Percentiles rank a stretch among this genome's conserved stretches.
Conservation (phyloP, 352 stramenopile species). For the Pythium apleroticum region DNA sequence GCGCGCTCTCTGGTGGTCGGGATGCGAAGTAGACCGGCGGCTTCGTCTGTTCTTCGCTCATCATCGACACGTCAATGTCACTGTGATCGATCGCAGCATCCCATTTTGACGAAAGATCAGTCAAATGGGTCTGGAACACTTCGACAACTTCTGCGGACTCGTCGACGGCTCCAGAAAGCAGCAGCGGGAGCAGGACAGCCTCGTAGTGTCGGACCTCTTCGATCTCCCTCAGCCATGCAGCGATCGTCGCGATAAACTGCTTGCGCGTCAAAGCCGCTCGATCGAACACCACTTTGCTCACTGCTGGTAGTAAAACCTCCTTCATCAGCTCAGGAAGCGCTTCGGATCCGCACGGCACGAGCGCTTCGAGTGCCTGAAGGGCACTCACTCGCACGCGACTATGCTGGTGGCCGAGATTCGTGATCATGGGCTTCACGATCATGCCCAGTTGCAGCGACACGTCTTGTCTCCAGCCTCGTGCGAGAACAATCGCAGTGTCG, state of each 20-base stretch:
- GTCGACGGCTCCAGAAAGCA: constrained; percentile 66
- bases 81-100: constrained; percentile 28
- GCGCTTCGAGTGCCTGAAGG: constrained; percentile 69
- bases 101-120: constrained; percentile 51
- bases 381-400: constrained; percentile 74
- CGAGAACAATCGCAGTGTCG: constrained; percentile 62
- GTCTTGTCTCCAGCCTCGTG: constrained; percentile 47
- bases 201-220: constrained; percentile 61
- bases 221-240: constrained; percentile 61
- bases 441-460: constrained; percentile 68
- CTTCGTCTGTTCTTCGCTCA: constrained; percentile 22
- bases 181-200: constrained; percentile 58
- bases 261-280: constrained; percentile 64
- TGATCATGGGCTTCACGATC: constrained; percentile 62
- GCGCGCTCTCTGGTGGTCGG: constrained; percentile 45
- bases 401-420: constrained; percentile 81
- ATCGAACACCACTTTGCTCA: constrained; percentile 74
- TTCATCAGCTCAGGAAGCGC: constrained; percentile 74
- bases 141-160: constrained; percentile 64
- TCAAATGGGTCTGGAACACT: constrained; percentile 36
- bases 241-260: constrained; percentile 59
- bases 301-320: constrained; percentile 61
- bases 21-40: constrained; percentile 52
- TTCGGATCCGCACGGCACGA: constrained; percentile 69
- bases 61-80: constrained; percentile 38